Base-by-base conservation (phyloP, 108 stramenopile genomes). In the Nitzschia sp. region DNA sequence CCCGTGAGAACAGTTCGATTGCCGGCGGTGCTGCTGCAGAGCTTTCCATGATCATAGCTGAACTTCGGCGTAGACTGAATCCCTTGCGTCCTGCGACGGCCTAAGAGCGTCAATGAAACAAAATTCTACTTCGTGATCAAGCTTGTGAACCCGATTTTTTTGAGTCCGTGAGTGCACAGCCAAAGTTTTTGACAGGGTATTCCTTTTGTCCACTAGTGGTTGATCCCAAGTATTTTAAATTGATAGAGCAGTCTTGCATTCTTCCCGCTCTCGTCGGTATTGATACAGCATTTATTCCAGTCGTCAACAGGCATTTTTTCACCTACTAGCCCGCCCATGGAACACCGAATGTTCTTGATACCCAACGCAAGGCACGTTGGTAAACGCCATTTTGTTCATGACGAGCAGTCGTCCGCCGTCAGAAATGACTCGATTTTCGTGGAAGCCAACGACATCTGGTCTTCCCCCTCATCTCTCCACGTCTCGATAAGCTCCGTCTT, bases 1-100 rank as follows among this genome's bases (percentile, higher is more conserved):
- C 97, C 5, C 85, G 92, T 63, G 99, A 99, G 66, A 99, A 99
- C 75, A 80, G 87, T 57, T 93, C 85, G 28, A 66, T 98, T 30
- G 73, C 95, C 53, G 84, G 81, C 15, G 88, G 83, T 41, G 68
- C 85, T 1, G 59, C 70, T 15, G 13, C 50, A 2, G 93, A 94
- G 63, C 29, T 87, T 2, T 44, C 71, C 11, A 73, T 85, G 80
- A 66, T 94, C 11, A 55, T 59, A 32, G 53, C 58, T 3, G 92
- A 90, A 69, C 55, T 93, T 26, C 30, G 25, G 2, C 48, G 78
- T 21, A 36, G 82, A 58, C 16, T 78, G 36, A 30, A 41, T 44
- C 38, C 36, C 21, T 60, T 41, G 17, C 56, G n/a, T 17, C 17
- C 56, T 13, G 33, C 33, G 31, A 17, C 21, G 17, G 56, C 29